phyloP scores from a whole-genome alignment of 2,329 filamentous ascomycete species.

The Apiospora hydei region DNA sequence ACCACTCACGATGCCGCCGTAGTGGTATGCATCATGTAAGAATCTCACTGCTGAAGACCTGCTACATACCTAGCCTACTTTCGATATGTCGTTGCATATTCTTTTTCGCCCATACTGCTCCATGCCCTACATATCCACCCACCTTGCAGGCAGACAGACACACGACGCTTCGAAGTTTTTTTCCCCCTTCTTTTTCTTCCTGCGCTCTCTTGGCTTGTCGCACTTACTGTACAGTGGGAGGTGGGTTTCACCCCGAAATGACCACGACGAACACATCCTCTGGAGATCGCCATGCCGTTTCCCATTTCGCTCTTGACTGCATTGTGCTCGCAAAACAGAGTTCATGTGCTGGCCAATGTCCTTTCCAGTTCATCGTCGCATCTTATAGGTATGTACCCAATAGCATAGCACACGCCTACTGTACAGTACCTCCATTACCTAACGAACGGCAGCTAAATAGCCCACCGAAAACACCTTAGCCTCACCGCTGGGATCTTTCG shows the following conservation, averaged over 20 bases:
- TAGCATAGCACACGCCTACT: background rate
- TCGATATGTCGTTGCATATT: background rate
- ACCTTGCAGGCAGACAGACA: background rate
- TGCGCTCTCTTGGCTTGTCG: background rate
- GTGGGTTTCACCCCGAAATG: background rate
- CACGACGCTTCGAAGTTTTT: background rate
- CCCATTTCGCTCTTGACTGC: conserved; percentile 6
- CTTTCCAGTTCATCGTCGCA: background rate
- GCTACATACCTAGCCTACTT: background rate
- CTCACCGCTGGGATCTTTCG: conserved; percentile 15
- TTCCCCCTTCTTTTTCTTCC: background rate
- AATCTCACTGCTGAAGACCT: background rate
- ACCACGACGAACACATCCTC: background rate
- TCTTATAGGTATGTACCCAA: conserved; percentile 5
- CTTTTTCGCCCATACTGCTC: background rate
- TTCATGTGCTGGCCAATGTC: conserved; percentile 6
- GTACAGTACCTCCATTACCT: background rate
- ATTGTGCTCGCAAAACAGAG: conserved; percentile 5
- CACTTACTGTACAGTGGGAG: background rate
- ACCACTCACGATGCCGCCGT: background rate
- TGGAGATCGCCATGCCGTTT: background rate
- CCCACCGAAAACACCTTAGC: background rate
- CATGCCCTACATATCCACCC: background rate
- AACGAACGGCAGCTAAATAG: conserved; percentile 7
- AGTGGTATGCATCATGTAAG: conserved; percentile 6